These are phyloP conservation scores for Scheffersomyces stambukii DNA, from an alignment of 1,139 yeast species.

Conservation along the genomic window DNA sequence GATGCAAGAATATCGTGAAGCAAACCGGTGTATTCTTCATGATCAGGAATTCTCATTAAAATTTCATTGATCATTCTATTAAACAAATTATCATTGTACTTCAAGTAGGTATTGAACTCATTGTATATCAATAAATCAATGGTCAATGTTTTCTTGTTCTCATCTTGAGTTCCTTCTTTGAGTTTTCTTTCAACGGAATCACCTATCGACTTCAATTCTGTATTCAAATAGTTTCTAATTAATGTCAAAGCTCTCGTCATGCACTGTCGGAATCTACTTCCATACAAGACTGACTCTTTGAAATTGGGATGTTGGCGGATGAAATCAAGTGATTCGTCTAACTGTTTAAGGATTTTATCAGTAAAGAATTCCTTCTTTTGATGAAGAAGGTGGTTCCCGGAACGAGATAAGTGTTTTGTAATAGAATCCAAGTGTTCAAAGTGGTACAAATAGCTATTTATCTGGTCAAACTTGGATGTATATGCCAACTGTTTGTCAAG, in stretches of 20 bases:
- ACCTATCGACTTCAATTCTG: constrained; percentile 36
- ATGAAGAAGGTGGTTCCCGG: constrained; percentile 60
- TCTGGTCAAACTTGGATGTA: constrained; percentile 39
- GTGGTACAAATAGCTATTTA: constrained; percentile 51
- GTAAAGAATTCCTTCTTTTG: constrained; percentile 11
- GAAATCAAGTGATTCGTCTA: constrained; percentile 51
- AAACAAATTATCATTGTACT: constrained; percentile 18
- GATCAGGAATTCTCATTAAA: constrained; percentile 40
- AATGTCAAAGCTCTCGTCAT: constrained; percentile 78
- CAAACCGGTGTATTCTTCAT: constrained; percentile 63
- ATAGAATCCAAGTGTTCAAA: constrained; percentile 72
- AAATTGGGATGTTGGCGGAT: constrained; percentile 42
- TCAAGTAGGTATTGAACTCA: constrained; percentile 39
- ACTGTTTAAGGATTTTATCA: constrained; percentile 44
- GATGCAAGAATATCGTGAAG: constrained; percentile 59
- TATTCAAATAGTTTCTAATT: constrained; percentile 62
- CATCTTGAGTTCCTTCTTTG: constrained; percentile 26
- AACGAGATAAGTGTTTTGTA: constrained; percentile 63
- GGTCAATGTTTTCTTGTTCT: constrained; percentile 11
- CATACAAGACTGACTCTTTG: constrained; percentile 68
- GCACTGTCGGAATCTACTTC: constrained; percentile 75
- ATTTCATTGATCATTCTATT: constrained; percentile 47
- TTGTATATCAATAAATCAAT: constrained; percentile 45
- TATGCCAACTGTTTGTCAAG: constrained; percentile 49
- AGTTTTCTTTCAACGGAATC: constrained; percentile 41